Evolutionary conservation across 768 basidiomycete genomes (phyloP), one percentile per base, ranked within the genome.

Genomic region (Cystofilobasidium bisporidii): DNA sequence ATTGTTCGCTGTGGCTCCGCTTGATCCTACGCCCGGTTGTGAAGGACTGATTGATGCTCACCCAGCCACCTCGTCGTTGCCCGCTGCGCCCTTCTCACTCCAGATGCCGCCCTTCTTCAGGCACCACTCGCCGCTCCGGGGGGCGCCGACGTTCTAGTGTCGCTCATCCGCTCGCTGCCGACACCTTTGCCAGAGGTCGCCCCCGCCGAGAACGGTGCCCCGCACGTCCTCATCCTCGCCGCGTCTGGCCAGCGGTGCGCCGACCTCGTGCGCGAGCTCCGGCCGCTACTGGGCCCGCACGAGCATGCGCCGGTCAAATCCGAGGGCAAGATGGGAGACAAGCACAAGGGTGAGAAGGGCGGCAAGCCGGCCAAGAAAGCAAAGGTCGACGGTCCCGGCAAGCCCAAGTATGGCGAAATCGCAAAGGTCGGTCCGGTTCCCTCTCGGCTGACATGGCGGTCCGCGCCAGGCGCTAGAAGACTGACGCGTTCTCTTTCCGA

Each of bases 261-360:
- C 22, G 68, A 69, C 48, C 68, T 69, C 47, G 68, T 69, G 15
- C 57, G 68, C 36, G 67, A 68, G 40, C 50, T 68, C 15, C 61
- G 67, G 10, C 50, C 61, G 45, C 41, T 62, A 18, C 38, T 68
- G 6, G 55, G 55, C 30, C 38, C 53, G 3, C 11, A n/a, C 26
- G 59, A 22, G 24, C 3, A n/a, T 12, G 36, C 24, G 38, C 24
- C 50, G 22, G 40, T 45, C 18, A 38, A 60, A 40, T 33, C 15
- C n/a, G n/a, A 38, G 24, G 60, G 40, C n/a, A 61, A 47, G 24
- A 48, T 61, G 38, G 60, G n/a, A n/a, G n/a, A n/a, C n/a, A n/a
- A n/a, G n/a, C n/a, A n/a, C n/a, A n/a, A 50, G 38, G 59, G 45
- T 5, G 59, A 66, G 65, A 53, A 26, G 20, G 32, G 33, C 20